phyloP scores from a whole-genome alignment of 2,329 filamentous ascomycete species.

The Pestalotiopsis sp. region DNA sequence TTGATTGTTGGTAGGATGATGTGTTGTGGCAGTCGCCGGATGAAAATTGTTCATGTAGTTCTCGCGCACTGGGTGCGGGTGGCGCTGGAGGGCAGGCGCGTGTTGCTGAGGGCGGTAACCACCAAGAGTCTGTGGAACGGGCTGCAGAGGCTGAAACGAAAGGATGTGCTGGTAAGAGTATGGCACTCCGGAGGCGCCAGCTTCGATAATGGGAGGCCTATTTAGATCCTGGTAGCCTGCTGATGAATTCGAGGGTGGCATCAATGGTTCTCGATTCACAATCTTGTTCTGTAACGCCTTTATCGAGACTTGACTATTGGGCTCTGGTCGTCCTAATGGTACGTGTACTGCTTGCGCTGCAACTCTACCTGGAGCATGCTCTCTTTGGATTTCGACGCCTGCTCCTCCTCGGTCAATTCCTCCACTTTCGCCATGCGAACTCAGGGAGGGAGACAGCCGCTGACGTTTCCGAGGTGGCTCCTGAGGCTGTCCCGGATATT shows the following conservation, averaged over 20 bases:
- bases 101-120: not conserved
- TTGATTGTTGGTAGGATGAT: not conserved
- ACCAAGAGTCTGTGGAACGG: not conserved
- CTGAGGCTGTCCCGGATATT: not conserved
- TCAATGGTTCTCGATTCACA: not conserved
- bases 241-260: not conserved
- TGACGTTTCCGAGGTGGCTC: not conserved
- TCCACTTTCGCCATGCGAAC: not conserved
- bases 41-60: not conserved
- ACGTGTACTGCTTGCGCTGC: not conserved
- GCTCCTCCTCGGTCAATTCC: not conserved
- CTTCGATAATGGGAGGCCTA: not conserved
- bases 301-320: not conserved
- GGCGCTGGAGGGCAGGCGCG: not conserved
- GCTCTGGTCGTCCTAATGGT: not conserved
- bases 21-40: not conserved
- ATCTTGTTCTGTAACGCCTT: not conserved
- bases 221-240: not conserved
- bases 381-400: not conserved
- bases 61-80: not conserved
- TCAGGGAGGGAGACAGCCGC: not conserved
- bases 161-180: not conserved
- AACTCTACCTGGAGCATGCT: not conserved
- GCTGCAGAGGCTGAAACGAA: not conserved
- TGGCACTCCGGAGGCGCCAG: not conserved